phyloP scores from a whole-genome alignment of 2,329 filamentous ascomycete species.

The Dothistroma septosporum region DNA sequence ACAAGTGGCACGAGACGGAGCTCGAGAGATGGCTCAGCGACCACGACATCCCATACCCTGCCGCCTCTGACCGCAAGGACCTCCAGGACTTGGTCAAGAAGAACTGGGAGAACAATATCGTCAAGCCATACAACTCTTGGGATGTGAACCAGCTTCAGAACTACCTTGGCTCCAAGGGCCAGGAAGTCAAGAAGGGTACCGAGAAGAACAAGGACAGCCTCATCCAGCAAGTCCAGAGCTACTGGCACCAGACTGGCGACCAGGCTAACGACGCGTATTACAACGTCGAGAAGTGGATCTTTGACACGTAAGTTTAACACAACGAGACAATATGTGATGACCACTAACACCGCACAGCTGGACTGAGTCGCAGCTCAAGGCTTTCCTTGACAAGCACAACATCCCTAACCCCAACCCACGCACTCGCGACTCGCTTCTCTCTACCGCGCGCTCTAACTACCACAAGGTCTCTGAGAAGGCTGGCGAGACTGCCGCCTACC shows the following conservation, averaged over 20 bases:
- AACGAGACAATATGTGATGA: background rate
- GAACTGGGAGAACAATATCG: constrained; percentile 79
- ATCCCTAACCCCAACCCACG: constrained; percentile 86
- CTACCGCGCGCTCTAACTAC: constrained; percentile 75
- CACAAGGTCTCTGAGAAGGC: constrained; percentile 69
- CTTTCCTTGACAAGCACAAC: constrained; percentile 82
- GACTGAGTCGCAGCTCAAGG: constrained; percentile 88
- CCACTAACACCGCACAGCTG: constrained; percentile 58
- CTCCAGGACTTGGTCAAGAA: constrained; percentile 85
- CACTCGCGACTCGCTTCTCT: constrained; percentile 75
- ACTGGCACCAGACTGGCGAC: constrained; percentile 77
- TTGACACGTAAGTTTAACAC: constrained; percentile 62
- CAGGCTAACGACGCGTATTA: constrained; percentile 67
- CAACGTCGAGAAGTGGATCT: constrained; percentile 82
- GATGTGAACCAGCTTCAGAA: constrained; percentile 62
- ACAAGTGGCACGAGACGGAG: constrained; percentile 98
- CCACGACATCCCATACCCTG: constrained; percentile 85
- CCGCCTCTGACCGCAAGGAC: constrained; percentile 84
- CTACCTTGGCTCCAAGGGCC: constrained; percentile 67
- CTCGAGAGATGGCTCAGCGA: constrained; percentile 95
- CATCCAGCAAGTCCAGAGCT: constrained; percentile 62
- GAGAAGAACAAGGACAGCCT: constrained; percentile 66
- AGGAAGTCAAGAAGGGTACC: constrained; percentile 63
- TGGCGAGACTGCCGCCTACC: constrained; percentile 78
- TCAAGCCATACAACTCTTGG: constrained; percentile 73